Evolutionary conservation across 2,329 filamentous ascomycete species (phyloP).

Genomic region (Penicillium sp.): DNA sequence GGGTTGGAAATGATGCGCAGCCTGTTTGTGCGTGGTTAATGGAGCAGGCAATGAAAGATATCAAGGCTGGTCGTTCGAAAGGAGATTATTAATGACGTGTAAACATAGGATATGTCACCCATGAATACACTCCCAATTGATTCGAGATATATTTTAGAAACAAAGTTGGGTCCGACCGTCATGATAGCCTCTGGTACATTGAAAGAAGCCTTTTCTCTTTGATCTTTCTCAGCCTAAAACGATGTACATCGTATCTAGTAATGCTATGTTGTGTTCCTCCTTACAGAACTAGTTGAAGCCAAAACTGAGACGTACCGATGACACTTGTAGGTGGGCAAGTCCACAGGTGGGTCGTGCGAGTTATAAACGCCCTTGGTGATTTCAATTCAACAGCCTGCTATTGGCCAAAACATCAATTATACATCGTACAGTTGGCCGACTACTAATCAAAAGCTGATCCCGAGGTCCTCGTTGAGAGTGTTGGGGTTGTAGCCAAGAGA

Average conservation of each 20-base stretch:
- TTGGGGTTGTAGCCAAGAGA: not conserved
- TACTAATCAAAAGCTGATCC: not conserved
- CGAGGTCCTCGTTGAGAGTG: not conserved
- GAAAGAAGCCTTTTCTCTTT: not conserved
- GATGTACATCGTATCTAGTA: no score
- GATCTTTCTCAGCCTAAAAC: no score
- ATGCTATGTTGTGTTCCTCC: not conserved
- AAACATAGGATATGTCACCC: not conserved
- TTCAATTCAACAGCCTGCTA: not conserved
- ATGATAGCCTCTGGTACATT: not conserved
- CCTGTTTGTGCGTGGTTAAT: constrained; percentile 47
- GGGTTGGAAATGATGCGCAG: constrained; percentile 47
- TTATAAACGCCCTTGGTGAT: not conserved
- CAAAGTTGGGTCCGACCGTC: not conserved
- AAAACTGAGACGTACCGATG: not conserved
- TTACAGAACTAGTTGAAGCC: not conserved
- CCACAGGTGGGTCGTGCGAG: not conserved
- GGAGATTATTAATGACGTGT: not conserved
- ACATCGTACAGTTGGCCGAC: not conserved
- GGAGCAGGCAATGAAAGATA: constrained; percentile 39
- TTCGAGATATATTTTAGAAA: not conserved
- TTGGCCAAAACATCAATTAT: not conserved
- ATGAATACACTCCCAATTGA: not conserved
- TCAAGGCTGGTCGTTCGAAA: constrained; percentile 1
- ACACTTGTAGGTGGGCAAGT: not conserved